These are phyloP conservation scores for Dispira simplex DNA, from an alignment of 192 early-diverging fungal genomes.

Conservation along the genomic window DNA sequence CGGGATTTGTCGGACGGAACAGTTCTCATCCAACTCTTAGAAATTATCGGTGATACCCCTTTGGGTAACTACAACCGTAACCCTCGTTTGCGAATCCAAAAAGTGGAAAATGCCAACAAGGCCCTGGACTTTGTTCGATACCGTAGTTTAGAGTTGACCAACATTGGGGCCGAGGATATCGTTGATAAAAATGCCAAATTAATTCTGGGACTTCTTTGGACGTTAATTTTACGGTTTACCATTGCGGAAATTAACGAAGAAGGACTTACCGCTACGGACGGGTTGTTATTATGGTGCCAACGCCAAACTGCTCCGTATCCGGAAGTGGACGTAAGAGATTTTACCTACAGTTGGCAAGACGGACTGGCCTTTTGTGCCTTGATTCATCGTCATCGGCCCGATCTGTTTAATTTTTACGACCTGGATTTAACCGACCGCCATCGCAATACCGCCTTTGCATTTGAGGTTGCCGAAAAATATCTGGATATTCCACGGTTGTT, in stretches of 20 bases:
- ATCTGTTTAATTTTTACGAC: constrained; percentile 75
- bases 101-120: constrained; percentile 89
- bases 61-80: constrained; percentile 77
- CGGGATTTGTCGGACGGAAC: constrained; percentile 49
- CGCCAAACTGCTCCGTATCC: constrained; percentile 80
- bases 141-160: constrained; percentile 74
- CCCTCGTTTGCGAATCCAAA: constrained; percentile 86
- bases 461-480: constrained; percentile 83
- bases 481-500: constrained; percentile 86
- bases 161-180: constrained; percentile 98
- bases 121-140: constrained; percentile 83
- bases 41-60: constrained; percentile 87
- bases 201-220: constrained; percentile 93
- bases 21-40: constrained; percentile 56
- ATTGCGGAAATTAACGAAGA: constrained; percentile 91
- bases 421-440: constrained; percentile 74
- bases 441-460: constrained; percentile 81
- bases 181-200: constrained; percentile 85
- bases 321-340: constrained; percentile 80
- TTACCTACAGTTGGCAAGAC: constrained; percentile 86
- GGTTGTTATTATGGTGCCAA: constrained; percentile 94
- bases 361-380: constrained; percentile 93
- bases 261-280: constrained; percentile 92
- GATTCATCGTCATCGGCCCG: constrained; percentile 94
- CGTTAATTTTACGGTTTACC: constrained; percentile 90